These are phyloP conservation scores for Penicillium corylophilum DNA, from an alignment of 2,329 filamentous ascomycete species.

Conservation along the genomic window DNA sequence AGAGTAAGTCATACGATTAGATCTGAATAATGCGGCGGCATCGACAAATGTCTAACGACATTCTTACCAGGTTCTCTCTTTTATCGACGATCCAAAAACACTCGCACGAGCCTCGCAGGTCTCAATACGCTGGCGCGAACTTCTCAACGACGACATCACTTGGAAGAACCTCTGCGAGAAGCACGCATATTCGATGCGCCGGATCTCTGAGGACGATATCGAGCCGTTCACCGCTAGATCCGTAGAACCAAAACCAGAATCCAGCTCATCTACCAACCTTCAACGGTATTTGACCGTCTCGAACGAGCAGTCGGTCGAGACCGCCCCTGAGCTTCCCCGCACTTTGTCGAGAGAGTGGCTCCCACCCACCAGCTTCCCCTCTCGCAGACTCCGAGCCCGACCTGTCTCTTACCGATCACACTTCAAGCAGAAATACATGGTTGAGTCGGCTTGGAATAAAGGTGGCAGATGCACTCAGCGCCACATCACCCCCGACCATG, in stretches of 20 bases:
- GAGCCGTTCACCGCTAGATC: conserved; percentile 35
- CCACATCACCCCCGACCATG: conserved; percentile 93
- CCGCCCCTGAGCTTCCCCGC: conserved; percentile 48
- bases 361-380: conserved; percentile 30
- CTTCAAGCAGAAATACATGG: conserved; percentile 96
- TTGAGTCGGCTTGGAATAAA: conserved; percentile 94
- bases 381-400: conserved; percentile 55
- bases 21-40: neutral
- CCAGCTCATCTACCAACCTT: conserved; percentile 20
- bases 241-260: conserved; percentile 20
- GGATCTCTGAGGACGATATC: conserved; percentile 49
- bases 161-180: conserved; percentile 98
- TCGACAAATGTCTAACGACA: neutral
- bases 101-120: conserved; percentile 92
- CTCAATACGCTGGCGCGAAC: conserved; percentile 89
- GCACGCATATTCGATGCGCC: conserved; percentile 86
- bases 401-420: conserved; percentile 88
- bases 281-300: conserved; percentile 28
- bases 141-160: conserved; percentile 93
- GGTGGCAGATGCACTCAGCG: conserved; percentile 80
- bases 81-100: conserved; percentile 94
- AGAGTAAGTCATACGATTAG: conserved; percentile 58
- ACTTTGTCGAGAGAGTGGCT: conserved; percentile 35
- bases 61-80: conserved; percentile 73
- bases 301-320: conserved; percentile 44